These are phyloP conservation scores for Trametes maxima DNA, from an alignment of 768 basidiomycete genomes.

Conservation along the genomic window DNA sequence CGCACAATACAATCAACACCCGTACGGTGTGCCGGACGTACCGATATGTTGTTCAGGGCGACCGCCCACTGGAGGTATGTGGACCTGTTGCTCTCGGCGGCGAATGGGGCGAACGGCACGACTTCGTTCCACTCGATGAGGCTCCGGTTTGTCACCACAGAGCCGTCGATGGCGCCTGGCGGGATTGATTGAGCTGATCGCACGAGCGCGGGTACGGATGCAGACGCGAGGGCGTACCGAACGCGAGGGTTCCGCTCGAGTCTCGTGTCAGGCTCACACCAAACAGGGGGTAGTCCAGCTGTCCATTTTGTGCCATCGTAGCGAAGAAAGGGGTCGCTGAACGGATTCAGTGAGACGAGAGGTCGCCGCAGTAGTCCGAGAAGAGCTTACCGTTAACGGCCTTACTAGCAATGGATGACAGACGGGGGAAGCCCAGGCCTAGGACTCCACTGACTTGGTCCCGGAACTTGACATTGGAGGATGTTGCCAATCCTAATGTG, in stretches of 20 bases:
- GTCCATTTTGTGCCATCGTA: constrained; percentile 60
- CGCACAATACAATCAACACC: constrained; percentile 17
- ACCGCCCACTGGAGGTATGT: constrained; percentile 81
- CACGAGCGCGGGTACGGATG: background rate
- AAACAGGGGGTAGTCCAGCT: constrained; percentile 74
- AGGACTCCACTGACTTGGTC: constrained; percentile 72
- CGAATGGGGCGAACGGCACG: constrained; percentile 70
- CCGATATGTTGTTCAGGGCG: constrained; percentile 56
- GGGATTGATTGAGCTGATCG: background rate
- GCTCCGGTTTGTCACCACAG: constrained; percentile 61
- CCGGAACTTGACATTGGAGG: constrained; percentile 61
- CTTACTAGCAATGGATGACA: constrained; percentile 57
- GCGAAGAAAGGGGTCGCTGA: constrained; percentile 71
- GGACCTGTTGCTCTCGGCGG: constrained; percentile 55
- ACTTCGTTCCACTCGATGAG: constrained; percentile 75
- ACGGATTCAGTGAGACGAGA: background rate
- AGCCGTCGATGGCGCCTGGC: constrained; percentile 73
- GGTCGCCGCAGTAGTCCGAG: background rate
- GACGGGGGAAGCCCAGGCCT: constrained; percentile 74
- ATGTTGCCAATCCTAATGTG: constrained; percentile 55
- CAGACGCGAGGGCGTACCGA: constrained; percentile 48
- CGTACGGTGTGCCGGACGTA: constrained; percentile 33
- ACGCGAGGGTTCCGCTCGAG: constrained; percentile 58
- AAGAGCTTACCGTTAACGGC: constrained; percentile 48
- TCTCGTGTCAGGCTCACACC: constrained; percentile 68